These are phyloP conservation scores for Fusarium phyllophilum DNA, from an alignment of 2,329 filamentous ascomycete genomes.

Conservation along the genomic window DNA sequence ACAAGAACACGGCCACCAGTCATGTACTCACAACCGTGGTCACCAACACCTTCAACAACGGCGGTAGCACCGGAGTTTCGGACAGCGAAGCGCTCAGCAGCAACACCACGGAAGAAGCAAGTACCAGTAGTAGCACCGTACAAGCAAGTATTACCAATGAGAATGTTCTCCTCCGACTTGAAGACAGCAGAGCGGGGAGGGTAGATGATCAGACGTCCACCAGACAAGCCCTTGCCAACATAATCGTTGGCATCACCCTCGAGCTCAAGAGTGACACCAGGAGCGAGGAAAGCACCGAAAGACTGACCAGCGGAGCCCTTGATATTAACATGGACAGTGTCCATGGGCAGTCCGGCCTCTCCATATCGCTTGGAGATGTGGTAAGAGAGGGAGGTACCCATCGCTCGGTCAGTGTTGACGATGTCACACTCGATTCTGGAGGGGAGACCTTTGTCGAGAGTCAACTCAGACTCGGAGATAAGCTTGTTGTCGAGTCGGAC, in stretches of 20 bases:
- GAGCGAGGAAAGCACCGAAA: constrained; percentile 92
- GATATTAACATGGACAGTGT: constrained; percentile 96
- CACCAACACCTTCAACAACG: constrained; percentile 95
- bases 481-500: constrained; percentile 96
- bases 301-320: constrained; percentile 97
- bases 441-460: constrained; percentile 91
- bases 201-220: constrained; percentile 92
- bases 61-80: constrained; percentile 95
- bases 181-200: constrained; percentile 89
- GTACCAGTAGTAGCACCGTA: constrained; percentile 92
- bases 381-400: constrained; percentile 94
- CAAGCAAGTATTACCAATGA: constrained; percentile 93
- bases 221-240: constrained; percentile 94
- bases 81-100: constrained; percentile 95
- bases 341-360: constrained; percentile 86
- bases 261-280: constrained; percentile 92
- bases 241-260: constrained; percentile 98
- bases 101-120: constrained; percentile 96
- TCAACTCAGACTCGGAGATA: constrained; percentile 93
- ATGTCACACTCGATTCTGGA: constrained; percentile 95
- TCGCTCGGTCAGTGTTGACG: constrained; percentile 93
- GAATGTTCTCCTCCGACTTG: constrained; percentile 95
- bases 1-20: constrained; percentile 91
- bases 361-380: constrained; percentile 94
- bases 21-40: constrained; percentile 99